Conservation (phyloP, 768 basidiomycete genomes). For the Xanthoconium stramineum region DNA sequence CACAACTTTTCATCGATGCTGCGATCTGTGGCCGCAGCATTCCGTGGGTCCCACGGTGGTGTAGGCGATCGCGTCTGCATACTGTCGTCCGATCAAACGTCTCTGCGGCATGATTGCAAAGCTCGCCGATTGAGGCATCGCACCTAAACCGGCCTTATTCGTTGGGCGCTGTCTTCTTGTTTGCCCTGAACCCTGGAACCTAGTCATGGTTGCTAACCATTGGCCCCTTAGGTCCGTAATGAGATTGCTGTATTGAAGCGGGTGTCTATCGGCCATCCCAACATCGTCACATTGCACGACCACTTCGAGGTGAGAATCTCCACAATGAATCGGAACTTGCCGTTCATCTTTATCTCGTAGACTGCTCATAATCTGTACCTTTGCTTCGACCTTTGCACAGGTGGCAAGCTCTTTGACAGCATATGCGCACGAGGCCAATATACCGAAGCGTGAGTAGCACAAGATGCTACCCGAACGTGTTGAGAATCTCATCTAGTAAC, state of each 20-base stretch:
- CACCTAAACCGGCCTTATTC: not conserved
- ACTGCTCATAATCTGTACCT: slow-evolving; percentile 93
- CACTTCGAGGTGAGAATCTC: slow-evolving; percentile 76
- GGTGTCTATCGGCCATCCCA: slow-evolving; percentile 84
- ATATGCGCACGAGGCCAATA: slow-evolving; percentile 98
- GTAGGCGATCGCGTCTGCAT: slow-evolving; percentile 1
- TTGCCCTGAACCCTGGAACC: slow-evolving; percentile 15
- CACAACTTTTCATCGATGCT: slow-evolving; percentile 5
- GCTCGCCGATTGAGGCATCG: slow-evolving; percentile 16
- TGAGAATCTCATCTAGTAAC: slow-evolving; percentile 25
- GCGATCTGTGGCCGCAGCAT: not conserved
- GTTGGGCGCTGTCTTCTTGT: not conserved
- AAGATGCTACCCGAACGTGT: not conserved
- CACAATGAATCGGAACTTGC: not conserved
- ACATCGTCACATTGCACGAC: slow-evolving; percentile 92
- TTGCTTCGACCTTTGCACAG: slow-evolving; percentile 93
- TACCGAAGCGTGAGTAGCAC: slow-evolving; percentile 74
- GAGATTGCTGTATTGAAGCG: slow-evolving; percentile 95
- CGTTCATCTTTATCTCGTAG: slow-evolving; percentile 33
- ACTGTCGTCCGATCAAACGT: not conserved
- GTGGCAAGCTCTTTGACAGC: slow-evolving; percentile 97
- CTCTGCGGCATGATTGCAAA: not conserved
- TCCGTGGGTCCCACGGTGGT: not conserved
- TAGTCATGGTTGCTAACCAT: slow-evolving; percentile 8
- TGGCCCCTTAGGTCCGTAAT: slow-evolving; percentile 73